Evolutionary conservation across 768 basidiomycete species (phyloP).

Genomic region (Suillus bovinus): DNA sequence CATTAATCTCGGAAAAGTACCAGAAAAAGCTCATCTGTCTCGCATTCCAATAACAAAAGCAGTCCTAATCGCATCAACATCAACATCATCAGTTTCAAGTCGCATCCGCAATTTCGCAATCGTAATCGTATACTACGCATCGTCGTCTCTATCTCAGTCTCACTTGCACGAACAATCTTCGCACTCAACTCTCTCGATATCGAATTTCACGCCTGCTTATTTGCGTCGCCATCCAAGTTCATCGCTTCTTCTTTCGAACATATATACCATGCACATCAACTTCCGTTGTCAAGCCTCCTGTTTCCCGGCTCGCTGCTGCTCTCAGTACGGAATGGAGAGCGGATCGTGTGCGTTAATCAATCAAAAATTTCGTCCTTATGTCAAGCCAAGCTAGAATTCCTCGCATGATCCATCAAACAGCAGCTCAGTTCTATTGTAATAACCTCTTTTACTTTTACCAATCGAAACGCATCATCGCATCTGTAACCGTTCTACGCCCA

Average conservation of each 20-base stretch:
- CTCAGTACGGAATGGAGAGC: constrained; percentile 21
- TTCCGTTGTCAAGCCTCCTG: constrained; percentile 17
- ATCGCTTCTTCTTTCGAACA: constrained; percentile 5
- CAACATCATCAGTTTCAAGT: constrained; percentile 21
- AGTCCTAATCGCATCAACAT: constrained; percentile 23
- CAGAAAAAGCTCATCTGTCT: constrained; percentile 5
- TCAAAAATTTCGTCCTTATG: constrained; percentile 5
- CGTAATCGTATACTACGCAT: constrained; percentile 25
- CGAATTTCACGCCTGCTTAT: constrained; percentile 9
- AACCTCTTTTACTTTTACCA: constrained; percentile 18
- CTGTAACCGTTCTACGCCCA: constrained; percentile 24
- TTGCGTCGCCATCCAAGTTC: constrained; percentile 4
- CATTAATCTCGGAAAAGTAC: constrained; percentile 32
- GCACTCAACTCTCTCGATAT: constrained; percentile 31
- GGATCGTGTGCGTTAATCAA: constrained; percentile 25
- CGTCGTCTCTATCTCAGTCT: constrained; percentile 22
- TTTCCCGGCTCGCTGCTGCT: constrained; percentile 18
- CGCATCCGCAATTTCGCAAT: constrained; percentile 23
- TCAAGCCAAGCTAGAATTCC: constrained; percentile 27
- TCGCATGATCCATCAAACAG: constrained; percentile 20
- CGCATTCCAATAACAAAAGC: constrained; percentile 5
- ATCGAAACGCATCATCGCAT: constrained; percentile 24
- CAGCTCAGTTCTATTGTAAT: constrained; percentile 23
- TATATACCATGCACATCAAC: constrained; percentile 11
- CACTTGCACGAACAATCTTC: constrained; percentile 31